Base-by-base conservation (phyloP, 208 protist species). In the Leishmania tropica region DNA sequence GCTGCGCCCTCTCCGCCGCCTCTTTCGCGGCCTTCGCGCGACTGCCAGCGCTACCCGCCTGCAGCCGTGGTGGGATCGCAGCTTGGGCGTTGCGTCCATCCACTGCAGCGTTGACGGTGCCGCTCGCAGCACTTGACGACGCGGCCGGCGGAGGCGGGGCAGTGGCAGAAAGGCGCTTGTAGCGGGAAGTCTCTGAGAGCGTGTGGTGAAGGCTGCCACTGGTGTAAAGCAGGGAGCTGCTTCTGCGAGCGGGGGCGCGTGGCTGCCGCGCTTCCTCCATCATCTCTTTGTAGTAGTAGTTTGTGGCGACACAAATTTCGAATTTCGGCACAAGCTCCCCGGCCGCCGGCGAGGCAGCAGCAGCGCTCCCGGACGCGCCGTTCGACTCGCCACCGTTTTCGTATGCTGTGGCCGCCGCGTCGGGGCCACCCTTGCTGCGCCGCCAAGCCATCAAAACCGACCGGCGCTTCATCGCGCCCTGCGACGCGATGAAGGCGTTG, bases 201-300 rank as follows among this genome's bases (percentile, higher is more conserved):
- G 64, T 54, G 19, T 47, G 40, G 31, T 78, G 47, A 13, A 35
- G 68, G 47, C 5, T 19, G 28, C 21, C 54, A 24, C 19, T 11
- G 68, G 68, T n/a, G 24, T 24, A 24, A 31, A 31, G 56, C 4
- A 37, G 75, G 53, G 31, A 62, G 75, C 56, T 68, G 75, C 71
- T 51, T 62, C 71, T 51, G 60, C 31, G 70, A 51, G 53, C 54
- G 11, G 42, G 60, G 47, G 37, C 1, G 73, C 73, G 72, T 37
- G 80, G 83, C 73, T 79, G 74, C 17, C 76, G 75, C 64, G 80
- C 75, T 79, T 88, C 84, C 72, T 88, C 83, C 65, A 88, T 62
- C 64, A 77, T 60, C 1, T 78, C 67, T 62, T 93, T 90, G 82
- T 92, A 93, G 83, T 94, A 94, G 83, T 93, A 93, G 83, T 94